Percentiles rank a stretch among this genome's conserved stretches.
These are phyloP conservation scores for Bathelium albidoporum DNA, from an alignment of 495 filamentous ascomycete genomes.

Conservation along the genomic window DNA sequence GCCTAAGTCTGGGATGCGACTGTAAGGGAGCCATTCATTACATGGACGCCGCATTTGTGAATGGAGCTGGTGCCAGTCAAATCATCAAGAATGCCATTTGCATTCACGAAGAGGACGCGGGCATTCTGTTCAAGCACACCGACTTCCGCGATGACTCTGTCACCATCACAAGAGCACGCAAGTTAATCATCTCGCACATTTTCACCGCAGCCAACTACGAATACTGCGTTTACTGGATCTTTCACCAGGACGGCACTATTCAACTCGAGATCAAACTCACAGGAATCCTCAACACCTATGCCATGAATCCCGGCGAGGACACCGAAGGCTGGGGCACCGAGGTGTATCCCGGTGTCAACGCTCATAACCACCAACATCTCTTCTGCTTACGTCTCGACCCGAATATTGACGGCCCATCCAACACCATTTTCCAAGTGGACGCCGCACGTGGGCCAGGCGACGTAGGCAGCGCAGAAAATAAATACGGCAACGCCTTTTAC, in stretches of 20 bases:
- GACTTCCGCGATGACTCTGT: conserved; percentile 87
- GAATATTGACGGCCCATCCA: conserved; percentile 77
- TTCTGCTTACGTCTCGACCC: conserved; percentile 89
- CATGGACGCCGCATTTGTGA: conserved; percentile 75
- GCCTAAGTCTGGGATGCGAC: conserved; percentile 78
- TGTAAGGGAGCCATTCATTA: conserved; percentile 95
- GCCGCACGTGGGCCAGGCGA: conserved; percentile 53
- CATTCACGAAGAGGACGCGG: conserved; percentile 90
- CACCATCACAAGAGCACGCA: conserved; percentile 78
- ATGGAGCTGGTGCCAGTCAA: conserved; percentile 60
- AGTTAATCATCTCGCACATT: conserved; percentile 82
- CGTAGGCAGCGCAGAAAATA: conserved; percentile 73
- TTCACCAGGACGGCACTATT: conserved; percentile 89
- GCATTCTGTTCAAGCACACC: conserved; percentile 90
- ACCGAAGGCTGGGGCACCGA: conserved; percentile 86
- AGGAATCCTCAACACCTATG: conserved; percentile 89
- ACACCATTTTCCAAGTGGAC: conserved; percentile 80
- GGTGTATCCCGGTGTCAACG: conserved; percentile 79
- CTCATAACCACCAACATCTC: conserved; percentile 87
- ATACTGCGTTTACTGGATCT: conserved; percentile 89
- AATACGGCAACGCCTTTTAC: conserved; percentile 90
- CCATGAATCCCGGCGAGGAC: conserved; percentile 74
- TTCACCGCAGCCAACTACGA: conserved; percentile 98
- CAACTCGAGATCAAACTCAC: conserved; percentile 94
- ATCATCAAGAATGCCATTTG: conserved; percentile 94